A percentile compares a stretch with the other conserved stretches of the same genome.
Evolutionary conservation across 1,284 basidiomycete genomes (phyloP).

Genomic region (Cutaneotrichosporon cutaneum): DNA sequence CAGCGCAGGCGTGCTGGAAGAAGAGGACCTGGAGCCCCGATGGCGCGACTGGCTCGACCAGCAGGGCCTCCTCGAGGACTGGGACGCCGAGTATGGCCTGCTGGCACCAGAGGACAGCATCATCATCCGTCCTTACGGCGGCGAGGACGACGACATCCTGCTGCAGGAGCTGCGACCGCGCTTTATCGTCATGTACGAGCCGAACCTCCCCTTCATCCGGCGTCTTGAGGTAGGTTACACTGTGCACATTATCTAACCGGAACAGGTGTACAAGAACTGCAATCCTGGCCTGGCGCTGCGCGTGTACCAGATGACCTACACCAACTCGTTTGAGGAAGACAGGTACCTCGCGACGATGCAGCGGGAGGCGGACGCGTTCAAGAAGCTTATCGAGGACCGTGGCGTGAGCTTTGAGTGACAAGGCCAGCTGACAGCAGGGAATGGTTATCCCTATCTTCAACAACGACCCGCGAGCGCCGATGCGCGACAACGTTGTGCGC

Average conservation of each 20-base stretch:
- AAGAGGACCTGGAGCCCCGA: conserved; percentile 38
- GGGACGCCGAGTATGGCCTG: conserved; percentile 78
- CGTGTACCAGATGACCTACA: conserved; percentile 95
- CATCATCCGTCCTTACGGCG: conserved; percentile 81
- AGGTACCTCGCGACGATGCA: conserved; percentile 85
- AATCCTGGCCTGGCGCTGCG: conserved; percentile 76
- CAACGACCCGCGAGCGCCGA: conserved; percentile 64
- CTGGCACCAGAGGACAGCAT: conserved; percentile 76
- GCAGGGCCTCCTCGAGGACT: conserved; percentile 56
- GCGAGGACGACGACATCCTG: conserved; percentile 87
- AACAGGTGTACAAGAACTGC: conserved; percentile 76
- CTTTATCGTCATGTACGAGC: conserved; percentile 94
- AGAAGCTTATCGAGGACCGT: conserved; percentile 86
- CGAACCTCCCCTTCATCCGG: conserved; percentile 86
- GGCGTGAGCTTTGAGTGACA: conserved; percentile 61
- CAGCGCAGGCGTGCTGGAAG: conserved; percentile 41
- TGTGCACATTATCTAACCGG: not conserved
- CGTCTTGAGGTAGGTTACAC: conserved; percentile 72
- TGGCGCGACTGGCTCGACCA: conserved; percentile 25
- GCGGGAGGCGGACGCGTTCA: conserved; percentile 92
- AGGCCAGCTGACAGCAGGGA: conserved; percentile 56
- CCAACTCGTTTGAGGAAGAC: conserved; percentile 91
- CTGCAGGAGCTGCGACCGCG: conserved; percentile 84
- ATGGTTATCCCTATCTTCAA: conserved; percentile 90
- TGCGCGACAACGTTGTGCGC: conserved; percentile 59